Base-by-base conservation (phyloP, 345 rosid genomes). In the Brassica juncea region DNA sequence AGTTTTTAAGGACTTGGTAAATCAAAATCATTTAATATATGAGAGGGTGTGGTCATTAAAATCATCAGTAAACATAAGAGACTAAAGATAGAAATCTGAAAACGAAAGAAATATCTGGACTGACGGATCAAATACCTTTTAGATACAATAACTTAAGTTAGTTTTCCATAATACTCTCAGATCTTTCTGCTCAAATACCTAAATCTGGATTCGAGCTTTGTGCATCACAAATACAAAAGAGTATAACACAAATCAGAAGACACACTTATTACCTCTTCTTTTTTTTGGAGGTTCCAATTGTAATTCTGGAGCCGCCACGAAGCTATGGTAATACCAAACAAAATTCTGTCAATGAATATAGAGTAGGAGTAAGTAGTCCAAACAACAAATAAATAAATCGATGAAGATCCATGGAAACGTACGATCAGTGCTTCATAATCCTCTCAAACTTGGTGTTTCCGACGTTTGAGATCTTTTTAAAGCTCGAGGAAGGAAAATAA, bases 391-490 rank as follows among this genome's bases (percentile, higher is more conserved):
- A 35, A 35, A 35, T 35, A 8, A 37, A 37, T 8, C 42, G 79
- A 87, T 27, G 30, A 27, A 27, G 30, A 27, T 27, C 30, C 30
- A 27, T 27, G 30, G 30, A 27, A 27, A 27, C 30, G 30, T 27
- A 27, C 30, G 30, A 27, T 27, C 30, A 3, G 2, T 27, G 2
- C 30, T 27, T 27, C 2, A 27, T 27, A 27, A 27, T 27, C 30
- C 30, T 27, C 30, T 27, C 30, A 27, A 27, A 27, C 3, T 27
- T 27, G 30, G 30, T 2, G 3, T 52, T 37, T 92, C 97, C 99
- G 16, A 47, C 16, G 6, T 27, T 27, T 27, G 30, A 27, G 30
- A 27, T 27, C 30, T 27, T 27, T 27, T 3, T 27, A 27, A 3
- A 27, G 30, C 30, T 27, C 3, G 3, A 3, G 30, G 30, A 27